Conservation (phyloP, 257 asterid species). For the Dorcoceras hygrometricum region DNA sequence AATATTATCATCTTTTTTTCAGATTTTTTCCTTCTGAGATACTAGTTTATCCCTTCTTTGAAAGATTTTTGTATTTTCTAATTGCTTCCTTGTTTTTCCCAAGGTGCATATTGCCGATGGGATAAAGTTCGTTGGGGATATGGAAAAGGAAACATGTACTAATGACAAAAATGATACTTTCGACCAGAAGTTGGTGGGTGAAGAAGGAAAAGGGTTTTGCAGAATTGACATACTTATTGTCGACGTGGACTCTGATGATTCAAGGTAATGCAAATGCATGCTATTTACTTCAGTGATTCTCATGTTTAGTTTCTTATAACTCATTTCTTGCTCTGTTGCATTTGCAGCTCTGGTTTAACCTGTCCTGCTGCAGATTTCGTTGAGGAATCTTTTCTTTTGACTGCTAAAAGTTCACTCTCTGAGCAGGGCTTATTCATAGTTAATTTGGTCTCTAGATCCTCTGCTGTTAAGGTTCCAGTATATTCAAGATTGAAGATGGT, state of each 20-base stretch:
- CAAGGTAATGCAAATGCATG: constrained; percentile 45
- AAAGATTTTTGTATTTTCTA: constrained; percentile 20
- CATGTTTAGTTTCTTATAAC: constrained; percentile 4
- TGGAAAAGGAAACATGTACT: constrained; percentile 31
- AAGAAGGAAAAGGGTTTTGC: constrained; percentile 31
- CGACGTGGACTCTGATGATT: constrained; percentile 90
- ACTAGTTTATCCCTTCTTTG: neutral
- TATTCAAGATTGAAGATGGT: constrained; percentile 68
- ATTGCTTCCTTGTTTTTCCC: neutral
- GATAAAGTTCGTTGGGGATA: constrained; percentile 51
- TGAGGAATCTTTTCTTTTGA: constrained; percentile 68
- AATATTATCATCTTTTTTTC: neutral
- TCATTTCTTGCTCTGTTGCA: constrained; percentile 8
- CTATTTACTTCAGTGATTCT: neutral
- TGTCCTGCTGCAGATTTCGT: constrained; percentile 83
- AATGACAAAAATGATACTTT: constrained; percentile 17
- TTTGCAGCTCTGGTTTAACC: constrained; percentile 78
- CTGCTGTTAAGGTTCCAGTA: constrained; percentile 50
- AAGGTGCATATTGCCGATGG: constrained; percentile 81
- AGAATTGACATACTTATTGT: constrained; percentile 67
- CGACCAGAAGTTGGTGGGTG: constrained; percentile 24
- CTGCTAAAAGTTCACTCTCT: constrained; percentile 62
- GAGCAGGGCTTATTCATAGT: constrained; percentile 72
- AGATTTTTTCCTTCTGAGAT: constrained; percentile 2
- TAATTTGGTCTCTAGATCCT: constrained; percentile 87